Evolutionary conservation across 768 basidiomycete species (phyloP), one percentile per base, ranked within the genome.

Genomic region (Rhizopogon vinicolor): DNA sequence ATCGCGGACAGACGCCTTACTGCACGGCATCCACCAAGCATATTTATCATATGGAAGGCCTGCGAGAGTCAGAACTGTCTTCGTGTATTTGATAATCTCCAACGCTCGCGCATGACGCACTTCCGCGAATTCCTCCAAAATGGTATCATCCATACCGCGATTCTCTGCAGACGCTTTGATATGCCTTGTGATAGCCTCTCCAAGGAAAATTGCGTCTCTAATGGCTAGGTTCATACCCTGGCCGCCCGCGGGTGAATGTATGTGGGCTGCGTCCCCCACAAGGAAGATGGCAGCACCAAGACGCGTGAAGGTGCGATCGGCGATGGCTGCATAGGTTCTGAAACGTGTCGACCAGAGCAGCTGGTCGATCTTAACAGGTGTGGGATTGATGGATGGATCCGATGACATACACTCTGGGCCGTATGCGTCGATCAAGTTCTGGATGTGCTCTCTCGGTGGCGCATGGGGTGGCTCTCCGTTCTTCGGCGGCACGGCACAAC

Each of bases 181-280:
- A 62, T 77, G 76, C 19, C 68, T 64, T 14, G 65, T 62, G 43
- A 83, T 64, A 9, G 62, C 73, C 14, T 74, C 70, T 5, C 75
- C 80, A 3, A 82, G 70, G 43, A 70, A 68, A n/a, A 80, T 63
- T 10, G 76, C 80, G 58, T 83, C 82, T n/a, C 80, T 74, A n/a
- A 83, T 65, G 5, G 81, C 79, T 19, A 82, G 74, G 56, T 81
- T 81, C 79, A 83, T 78, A 14, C 82, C 82, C 53, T 81, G 80
- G 1, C 81, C 82, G 2, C 80, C 81, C 5, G 74, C 69, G 29
- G 81, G 81, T 0, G 80, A 77, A 54, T 81, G 81, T 44, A 82
- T 75, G 62, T 81, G 79, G 37, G 78, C 78, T 7, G 78, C 77
- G 59, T 76, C 76, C 14, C 74, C 74, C 13, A 73, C 46, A 43